Conservation (phyloP, 2,329 filamentous ascomycete species). For the Hymenoscyphus fructigenus region DNA sequence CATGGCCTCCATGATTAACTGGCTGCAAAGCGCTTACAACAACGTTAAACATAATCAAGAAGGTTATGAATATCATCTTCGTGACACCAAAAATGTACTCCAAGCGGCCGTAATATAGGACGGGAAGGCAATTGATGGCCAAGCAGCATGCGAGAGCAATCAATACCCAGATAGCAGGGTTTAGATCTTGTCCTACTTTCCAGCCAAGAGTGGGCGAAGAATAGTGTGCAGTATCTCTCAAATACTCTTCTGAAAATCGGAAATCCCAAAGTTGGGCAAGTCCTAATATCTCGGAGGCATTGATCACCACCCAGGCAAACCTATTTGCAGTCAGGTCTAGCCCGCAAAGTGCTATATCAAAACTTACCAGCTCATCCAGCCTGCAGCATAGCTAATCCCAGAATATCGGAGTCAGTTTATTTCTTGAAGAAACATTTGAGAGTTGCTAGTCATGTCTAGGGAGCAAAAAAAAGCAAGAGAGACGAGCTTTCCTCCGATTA, state of each 20-base stretch:
- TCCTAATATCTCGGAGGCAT: conserved; percentile 41
- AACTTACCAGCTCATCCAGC: conserved; percentile 45
- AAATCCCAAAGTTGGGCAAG: conserved; percentile 43
- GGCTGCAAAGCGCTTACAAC: conserved; percentile 37
- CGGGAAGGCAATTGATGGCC: conserved; percentile 40
- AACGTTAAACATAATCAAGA: conserved; percentile 53
- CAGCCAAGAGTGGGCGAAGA: conserved; percentile 35
- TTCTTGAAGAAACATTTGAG: too few species aligned
- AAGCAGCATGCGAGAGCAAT: conserved; percentile 38
- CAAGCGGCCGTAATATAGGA: conserved; percentile 53
- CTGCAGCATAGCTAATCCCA: conserved; percentile 14
- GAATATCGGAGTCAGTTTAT: too few species aligned
- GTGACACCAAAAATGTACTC: conserved; percentile 63
- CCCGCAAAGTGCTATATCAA: not conserved
- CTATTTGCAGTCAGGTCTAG: conserved; percentile 19
- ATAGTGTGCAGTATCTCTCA: conserved; percentile 35
- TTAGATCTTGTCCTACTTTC: conserved; percentile 28
- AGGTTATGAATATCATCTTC: conserved; percentile 59
- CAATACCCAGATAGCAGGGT: conserved; percentile 42
- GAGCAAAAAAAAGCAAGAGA: too few species aligned
- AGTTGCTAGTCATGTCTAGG: too few species aligned
- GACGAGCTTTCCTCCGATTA: too few species aligned
- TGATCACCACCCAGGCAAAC: conserved; percentile 37
- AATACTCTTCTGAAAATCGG: conserved; percentile 37
- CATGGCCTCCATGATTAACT: conserved; percentile 29